Percentiles rank a stretch among this genome's conserved stretches.
phyloP scores from a whole-genome alignment of 495 filamentous ascomycete species.

The Penicillium bialowiezense region DNA sequence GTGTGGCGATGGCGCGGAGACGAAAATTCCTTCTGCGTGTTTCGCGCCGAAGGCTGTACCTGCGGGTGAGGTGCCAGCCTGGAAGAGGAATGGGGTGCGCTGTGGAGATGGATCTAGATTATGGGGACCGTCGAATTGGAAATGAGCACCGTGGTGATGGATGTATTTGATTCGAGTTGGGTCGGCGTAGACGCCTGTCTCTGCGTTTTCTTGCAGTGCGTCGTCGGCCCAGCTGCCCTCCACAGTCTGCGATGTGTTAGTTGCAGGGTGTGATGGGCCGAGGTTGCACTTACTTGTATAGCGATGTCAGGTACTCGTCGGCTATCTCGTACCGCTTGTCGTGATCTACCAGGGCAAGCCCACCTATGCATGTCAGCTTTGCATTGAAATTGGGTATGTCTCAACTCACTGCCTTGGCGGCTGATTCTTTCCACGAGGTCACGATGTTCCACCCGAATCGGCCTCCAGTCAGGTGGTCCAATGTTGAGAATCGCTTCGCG shows the following conservation, averaged over 20 bases:
- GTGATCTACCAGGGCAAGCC: constrained; percentile 26
- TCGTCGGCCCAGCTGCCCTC: constrained; percentile 52
- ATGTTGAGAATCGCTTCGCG: constrained; percentile 48
- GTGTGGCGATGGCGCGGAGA: constrained; percentile 32
- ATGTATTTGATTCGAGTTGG: constrained; percentile 47
- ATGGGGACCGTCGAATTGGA: constrained; percentile 41
- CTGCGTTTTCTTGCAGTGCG: constrained; percentile 37
- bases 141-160: constrained; percentile 49
- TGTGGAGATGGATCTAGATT: constrained; percentile 51
- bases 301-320: constrained; percentile 49
- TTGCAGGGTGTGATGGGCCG: neutral
- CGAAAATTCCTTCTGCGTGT: constrained; percentile 56
- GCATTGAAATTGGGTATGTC: constrained; percentile 25
- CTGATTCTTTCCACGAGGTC: constrained; percentile 41
- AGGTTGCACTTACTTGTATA: constrained; percentile 31
- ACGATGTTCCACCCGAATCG: neutral
- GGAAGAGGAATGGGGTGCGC: constrained; percentile 54
- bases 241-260: constrained; percentile 30
- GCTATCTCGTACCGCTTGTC: constrained; percentile 53
- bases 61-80: constrained; percentile 44
- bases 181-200: constrained; percentile 42
- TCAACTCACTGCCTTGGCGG: constrained; percentile 44
- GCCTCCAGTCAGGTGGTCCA: constrained; percentile 10
- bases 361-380: constrained; percentile 4
- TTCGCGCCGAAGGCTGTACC: constrained; percentile 50